Evolutionary conservation across 345 rosid species (phyloP).

Genomic region (Eucalyptus polyanthemos): DNA sequence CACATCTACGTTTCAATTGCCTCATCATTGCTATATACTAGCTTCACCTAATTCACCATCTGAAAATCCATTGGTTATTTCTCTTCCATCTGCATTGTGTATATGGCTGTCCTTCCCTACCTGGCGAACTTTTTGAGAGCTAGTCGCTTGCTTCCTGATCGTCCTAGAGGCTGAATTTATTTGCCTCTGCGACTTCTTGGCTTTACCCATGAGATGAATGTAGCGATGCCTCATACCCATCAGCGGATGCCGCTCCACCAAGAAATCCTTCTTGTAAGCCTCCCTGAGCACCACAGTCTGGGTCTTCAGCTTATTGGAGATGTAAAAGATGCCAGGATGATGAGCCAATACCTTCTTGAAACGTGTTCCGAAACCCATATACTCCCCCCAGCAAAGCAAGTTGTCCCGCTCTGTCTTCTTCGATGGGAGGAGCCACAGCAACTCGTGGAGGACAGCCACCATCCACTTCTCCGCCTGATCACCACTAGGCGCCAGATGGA

Average conservation of each 20-base stretch:
- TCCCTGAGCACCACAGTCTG: conserved; percentile 78
- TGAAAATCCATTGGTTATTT: not conserved
- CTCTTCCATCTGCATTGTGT: not conserved
- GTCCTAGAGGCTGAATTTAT: not conserved
- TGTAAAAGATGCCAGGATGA: conserved; percentile 79
- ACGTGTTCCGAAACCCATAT: conserved; percentile 50
- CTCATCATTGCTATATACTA: not conserved
- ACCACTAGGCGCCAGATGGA: conserved; percentile 43
- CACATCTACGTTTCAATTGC: not conserved
- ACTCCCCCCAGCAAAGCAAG: conserved; percentile 49
- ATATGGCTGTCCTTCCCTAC: not conserved
- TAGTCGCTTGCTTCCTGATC: not conserved
- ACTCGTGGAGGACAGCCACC: conserved; percentile 72
- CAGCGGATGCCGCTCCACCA: conserved; percentile 57
- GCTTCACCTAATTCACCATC: not conserved
- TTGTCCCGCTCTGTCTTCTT: conserved; percentile 76
- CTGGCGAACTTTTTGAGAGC: not conserved
- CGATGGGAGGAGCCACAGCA: conserved; percentile 44
- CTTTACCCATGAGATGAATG: conserved; percentile 43
- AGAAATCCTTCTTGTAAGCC: conserved; percentile 55
- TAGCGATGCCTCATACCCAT: conserved; percentile 81
- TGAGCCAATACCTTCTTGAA: conserved; percentile 56
- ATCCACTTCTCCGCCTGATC: conserved; percentile 78
- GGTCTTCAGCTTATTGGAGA: conserved; percentile 70
- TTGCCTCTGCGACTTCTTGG: not conserved